Conservation (phyloP, 345 rosid genomes). For the Lumnitzera racemosa region DNA sequence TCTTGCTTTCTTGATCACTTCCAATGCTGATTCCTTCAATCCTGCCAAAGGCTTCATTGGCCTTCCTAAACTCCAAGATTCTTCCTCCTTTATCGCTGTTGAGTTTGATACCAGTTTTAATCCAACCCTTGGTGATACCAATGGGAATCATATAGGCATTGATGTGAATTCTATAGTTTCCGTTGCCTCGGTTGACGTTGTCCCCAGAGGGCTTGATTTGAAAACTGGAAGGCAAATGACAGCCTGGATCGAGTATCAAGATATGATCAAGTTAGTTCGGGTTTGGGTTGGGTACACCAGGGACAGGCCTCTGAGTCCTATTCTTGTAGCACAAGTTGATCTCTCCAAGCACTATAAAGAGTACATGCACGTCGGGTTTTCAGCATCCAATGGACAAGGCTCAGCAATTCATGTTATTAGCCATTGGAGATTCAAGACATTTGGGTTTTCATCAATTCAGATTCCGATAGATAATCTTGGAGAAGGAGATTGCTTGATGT, state of each 20-base stretch:
- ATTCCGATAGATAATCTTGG: constrained; percentile 20
- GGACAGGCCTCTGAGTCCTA: constrained; percentile 44
- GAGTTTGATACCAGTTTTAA: constrained; percentile 69
- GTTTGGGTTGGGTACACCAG: constrained; percentile 54
- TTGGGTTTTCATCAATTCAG: constrained; percentile 19
- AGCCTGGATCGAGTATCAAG: constrained; percentile 71
- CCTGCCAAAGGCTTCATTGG: constrained; percentile 59
- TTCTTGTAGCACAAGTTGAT: constrained; percentile 52
- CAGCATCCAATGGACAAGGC: constrained; percentile 69
- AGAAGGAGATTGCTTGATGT: constrained; percentile 48
- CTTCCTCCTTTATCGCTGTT: constrained; percentile 53
- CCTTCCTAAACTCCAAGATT: constrained; percentile 46
- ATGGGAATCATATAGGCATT: constrained; percentile 59
- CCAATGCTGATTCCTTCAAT: constrained; percentile 56
- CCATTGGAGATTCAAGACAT: constrained; percentile 62
- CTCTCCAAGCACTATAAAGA: constrained; percentile 50
- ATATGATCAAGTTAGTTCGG: constrained; percentile 40
- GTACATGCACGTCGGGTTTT: constrained; percentile 80
- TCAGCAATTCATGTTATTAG: constrained; percentile 52
- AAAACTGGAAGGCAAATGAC: constrained; percentile 45
- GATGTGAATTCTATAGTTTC: constrained; percentile 48
- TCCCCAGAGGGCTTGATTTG: constrained; percentile 48
- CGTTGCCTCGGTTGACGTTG: constrained; percentile 43
- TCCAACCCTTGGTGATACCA: constrained; percentile 47
- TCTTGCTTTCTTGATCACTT: constrained; percentile 70